Evolutionary conservation across 768 basidiomycete genomes (phyloP), one percentile per base, ranked within the genome.

Genomic region (Kwoniella europaea): DNA sequence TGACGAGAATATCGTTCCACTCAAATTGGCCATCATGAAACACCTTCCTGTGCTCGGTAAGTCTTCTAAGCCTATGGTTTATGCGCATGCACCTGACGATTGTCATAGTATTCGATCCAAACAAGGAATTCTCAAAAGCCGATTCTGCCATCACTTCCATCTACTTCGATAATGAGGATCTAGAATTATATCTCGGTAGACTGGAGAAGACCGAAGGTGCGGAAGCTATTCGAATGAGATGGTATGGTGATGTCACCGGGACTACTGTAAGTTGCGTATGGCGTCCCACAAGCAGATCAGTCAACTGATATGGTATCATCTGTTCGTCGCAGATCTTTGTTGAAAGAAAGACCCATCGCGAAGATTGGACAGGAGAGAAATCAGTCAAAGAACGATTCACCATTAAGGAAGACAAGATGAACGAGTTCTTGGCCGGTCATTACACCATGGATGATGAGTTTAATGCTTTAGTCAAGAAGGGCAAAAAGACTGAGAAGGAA

Each of bases 301-400:
- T 35, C 35, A 35, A 35, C 35, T 35, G 35, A 35, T 35, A 35
- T 35, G 35, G 35, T 35, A 35, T 27, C 42, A n/a, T 41, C 43
- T 60, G 66, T 29, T 20, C 42, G 46, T 69, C 13, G 7, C 65
- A 84, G 82, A 82, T 84, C 67, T 85, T 84, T 74, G 85, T 86
- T 58, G 86, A 87, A 79, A 83, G 86, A 55, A 87, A 87, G 71
- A 86, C 86, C 1, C 86, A 99, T 82, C 89, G 94, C 65, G 97
- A 99, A 84, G 97, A 99, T 80, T 99, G 97, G 97, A 98, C 96
- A 0, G 97, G 97, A 43, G 96, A 99, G 84, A 98, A 98, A 84
- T 94, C 93, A 10, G 95, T 98, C 81, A 99, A 98, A 84, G 92
- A 94, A 15, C 91, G 95, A 12, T 98, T 98, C 85, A 90, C 92